Conservation (phyloP, 163 green algal species). For the Chloroidium sp. region DNA sequence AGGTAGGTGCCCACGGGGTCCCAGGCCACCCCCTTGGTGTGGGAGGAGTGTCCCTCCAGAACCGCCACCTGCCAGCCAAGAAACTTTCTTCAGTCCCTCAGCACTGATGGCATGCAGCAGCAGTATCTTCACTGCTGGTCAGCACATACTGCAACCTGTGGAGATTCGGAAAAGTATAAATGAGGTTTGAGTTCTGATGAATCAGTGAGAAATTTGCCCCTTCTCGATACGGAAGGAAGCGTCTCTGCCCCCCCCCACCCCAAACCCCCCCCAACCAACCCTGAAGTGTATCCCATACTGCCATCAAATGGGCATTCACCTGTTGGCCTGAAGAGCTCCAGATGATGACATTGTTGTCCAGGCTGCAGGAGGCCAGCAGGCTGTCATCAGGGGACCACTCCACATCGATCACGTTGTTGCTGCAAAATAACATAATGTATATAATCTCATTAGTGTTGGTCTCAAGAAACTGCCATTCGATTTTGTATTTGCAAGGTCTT, state of each 20-base stretch:
- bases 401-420: slow-evolving; percentile 74
- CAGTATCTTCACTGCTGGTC: too few relatives aligned
- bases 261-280: too few relatives aligned
- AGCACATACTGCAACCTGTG: too few relatives aligned
- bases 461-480: too few relatives aligned
- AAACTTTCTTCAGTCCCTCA: neutral
- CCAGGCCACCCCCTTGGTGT: slow-evolving; percentile 94
- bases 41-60: slow-evolving; percentile 48
- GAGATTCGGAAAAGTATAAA: too few relatives aligned
- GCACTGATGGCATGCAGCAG: slow-evolving; percentile 5
- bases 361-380: slow-evolving; percentile 56
- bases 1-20: slow-evolving; percentile 92
- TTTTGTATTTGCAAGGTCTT: too few relatives aligned
- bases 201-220: too few relatives aligned
- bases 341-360: slow-evolving; percentile 66
- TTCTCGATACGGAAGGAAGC: too few relatives aligned
- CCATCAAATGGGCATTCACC: slow-evolving; percentile 12
- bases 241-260: too few relatives aligned
- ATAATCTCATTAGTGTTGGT: too few relatives aligned
- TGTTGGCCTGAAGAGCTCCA: slow-evolving; percentile 48
- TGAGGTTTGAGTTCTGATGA: too few relatives aligned
- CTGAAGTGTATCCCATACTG: neutral
- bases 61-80: neutral
- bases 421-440: neutral
- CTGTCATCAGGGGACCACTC: slow-evolving; percentile 69